Conservation (phyloP, 768 basidiomycete species). For the Tylopilus intermedius region DNA sequence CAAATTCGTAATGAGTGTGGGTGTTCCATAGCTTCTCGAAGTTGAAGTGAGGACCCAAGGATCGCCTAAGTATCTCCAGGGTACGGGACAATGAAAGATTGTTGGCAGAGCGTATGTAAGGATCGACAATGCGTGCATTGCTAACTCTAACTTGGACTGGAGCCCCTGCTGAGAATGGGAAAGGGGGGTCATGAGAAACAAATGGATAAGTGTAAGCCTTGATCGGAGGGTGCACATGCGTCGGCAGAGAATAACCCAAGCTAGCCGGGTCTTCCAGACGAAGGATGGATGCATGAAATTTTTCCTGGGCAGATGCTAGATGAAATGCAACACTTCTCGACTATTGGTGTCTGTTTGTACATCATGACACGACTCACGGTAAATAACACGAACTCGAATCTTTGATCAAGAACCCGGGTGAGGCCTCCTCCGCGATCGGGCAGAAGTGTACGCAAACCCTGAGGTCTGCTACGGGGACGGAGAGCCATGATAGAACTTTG, state of each 20-base stretch:
- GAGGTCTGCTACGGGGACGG: not conserved
- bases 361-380: constrained; percentile 23
- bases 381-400: constrained; percentile 14
- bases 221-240: constrained; percentile 27
- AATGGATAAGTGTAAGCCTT: constrained; percentile 34
- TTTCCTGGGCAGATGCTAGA: constrained; percentile 34
- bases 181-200: constrained; percentile 34
- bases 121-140: constrained; percentile 23
- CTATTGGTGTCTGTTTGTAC: not conserved
- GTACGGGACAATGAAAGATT: constrained; percentile 36
- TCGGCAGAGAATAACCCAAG: constrained; percentile 19
- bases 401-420: too few relatives aligned
- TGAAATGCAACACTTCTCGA: constrained; percentile 32
- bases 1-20: constrained; percentile 44
- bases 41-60: constrained; percentile 41
- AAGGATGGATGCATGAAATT: constrained; percentile 28
- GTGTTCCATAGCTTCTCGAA: constrained; percentile 45
- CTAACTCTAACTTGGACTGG: constrained; percentile 26
- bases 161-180: constrained; percentile 32
- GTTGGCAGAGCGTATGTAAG: constrained; percentile 33
- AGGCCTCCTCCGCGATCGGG: too few relatives aligned
- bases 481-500: constrained; percentile 7
- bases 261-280: constrained; percentile 17
- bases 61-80: constrained; percentile 31
- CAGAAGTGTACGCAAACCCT: too few relatives aligned